These are phyloP conservation scores for Haplographium delicatum DNA, from an alignment of 495 filamentous ascomycete species.

Conservation along the genomic window DNA sequence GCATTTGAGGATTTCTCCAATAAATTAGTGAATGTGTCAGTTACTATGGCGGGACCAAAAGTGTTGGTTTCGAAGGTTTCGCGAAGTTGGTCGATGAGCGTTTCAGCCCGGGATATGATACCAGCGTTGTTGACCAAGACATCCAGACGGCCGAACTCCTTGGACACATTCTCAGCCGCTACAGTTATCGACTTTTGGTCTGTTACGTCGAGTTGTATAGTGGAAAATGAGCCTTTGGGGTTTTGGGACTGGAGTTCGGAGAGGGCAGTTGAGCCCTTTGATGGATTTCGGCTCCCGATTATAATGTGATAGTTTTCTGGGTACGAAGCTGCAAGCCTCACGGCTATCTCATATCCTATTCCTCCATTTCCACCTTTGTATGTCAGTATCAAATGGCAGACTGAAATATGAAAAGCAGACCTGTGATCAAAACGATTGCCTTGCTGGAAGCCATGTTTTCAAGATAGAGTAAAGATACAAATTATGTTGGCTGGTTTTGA, in stretches of 20 bases:
- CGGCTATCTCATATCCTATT: slow-evolving; percentile 37
- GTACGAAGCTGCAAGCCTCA: slow-evolving; percentile 28
- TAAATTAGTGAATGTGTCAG: slow-evolving; percentile 36
- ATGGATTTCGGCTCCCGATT: slow-evolving; percentile 30
- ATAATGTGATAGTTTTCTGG: slow-evolving; percentile 31
- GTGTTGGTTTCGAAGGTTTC: slow-evolving; percentile 36
- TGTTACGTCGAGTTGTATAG: slow-evolving; percentile 39
- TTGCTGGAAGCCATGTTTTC: background rate
- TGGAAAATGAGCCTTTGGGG: slow-evolving; percentile 25
- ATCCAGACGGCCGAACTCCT: slow-evolving; percentile 40
- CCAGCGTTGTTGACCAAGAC: slow-evolving; percentile 59
- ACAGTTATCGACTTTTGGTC: slow-evolving; percentile 33
- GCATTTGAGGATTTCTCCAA: slow-evolving; percentile 29
- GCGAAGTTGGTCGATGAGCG: slow-evolving; percentile 16
- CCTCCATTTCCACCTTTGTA: slow-evolving; percentile 42
- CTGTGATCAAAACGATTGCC: slow-evolving; percentile 15
- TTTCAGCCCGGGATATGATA: slow-evolving; percentile 14
- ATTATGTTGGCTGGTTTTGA: too few relatives aligned
- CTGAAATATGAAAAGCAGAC: background rate
- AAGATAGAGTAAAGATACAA: too few relatives aligned
- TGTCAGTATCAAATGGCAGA: slow-evolving; percentile 15
- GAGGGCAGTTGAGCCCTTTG: slow-evolving; percentile 26
- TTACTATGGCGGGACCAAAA: slow-evolving; percentile 31
- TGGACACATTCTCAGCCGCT: slow-evolving; percentile 30
- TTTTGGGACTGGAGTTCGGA: slow-evolving; percentile 12